Evolutionary conservation across 2,329 filamentous ascomycete species (phyloP).

Genomic region (Colletotrichum viniferum): DNA sequence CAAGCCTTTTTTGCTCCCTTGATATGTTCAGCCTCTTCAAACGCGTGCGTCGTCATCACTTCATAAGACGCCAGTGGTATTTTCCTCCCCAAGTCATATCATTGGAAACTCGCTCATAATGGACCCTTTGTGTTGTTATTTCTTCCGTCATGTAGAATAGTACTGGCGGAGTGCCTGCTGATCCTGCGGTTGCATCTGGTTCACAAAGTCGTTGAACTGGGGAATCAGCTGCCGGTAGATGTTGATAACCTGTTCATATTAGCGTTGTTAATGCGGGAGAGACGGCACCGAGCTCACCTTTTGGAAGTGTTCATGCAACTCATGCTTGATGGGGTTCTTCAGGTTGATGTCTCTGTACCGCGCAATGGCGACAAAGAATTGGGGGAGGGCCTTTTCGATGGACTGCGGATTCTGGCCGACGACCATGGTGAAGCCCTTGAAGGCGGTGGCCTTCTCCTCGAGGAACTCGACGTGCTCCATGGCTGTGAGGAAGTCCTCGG

Average conservation of each 20-base stretch:
- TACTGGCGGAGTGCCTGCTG: conserved; percentile 52
- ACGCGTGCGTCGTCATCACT: conserved; percentile 15
- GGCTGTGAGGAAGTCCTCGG: conserved; percentile 78
- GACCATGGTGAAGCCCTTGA: conserved; percentile 86
- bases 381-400: conserved; percentile 83
- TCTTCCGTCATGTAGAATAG: conserved; percentile 38
- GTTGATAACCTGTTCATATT: conserved; percentile 48
- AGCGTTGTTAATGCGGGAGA: conserved; percentile 4
- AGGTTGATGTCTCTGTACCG: conserved; percentile 71
- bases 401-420: conserved; percentile 87
- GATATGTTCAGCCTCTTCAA: conserved; percentile 12
- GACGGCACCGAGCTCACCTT: conserved; percentile 60
- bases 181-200: conserved; percentile 53
- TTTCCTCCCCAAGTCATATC: conserved; percentile 21
- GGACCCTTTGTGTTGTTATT: not conserved
- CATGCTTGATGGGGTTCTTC: conserved; percentile 64
- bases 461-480: conserved; percentile 88
- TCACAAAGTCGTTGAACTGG: conserved; percentile 60
- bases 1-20: conserved; percentile 14
- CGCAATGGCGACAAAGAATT: conserved; percentile 86
- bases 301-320: conserved; percentile 75
- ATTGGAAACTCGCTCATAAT: conserved; percentile 7
- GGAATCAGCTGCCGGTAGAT: conserved; percentile 65
- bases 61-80: conserved; percentile 18
- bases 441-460: conserved; percentile 92